Base-by-base conservation (phyloP, 129 eudicot genomes). In the sunflower (Helianthus annuus) region DNA sequence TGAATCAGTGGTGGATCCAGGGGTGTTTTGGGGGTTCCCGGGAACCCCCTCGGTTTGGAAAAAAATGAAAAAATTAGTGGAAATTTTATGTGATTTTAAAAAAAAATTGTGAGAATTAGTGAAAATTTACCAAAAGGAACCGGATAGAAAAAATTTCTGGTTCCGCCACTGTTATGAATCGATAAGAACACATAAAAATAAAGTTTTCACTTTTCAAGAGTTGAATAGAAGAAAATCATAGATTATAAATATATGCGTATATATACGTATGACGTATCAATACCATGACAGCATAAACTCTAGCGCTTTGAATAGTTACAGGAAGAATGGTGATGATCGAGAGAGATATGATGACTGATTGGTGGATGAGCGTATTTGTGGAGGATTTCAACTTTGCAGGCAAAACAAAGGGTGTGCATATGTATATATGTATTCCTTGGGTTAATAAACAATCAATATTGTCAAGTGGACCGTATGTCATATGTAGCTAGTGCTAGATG, bases 291-390 rank as follows among this genome's bases (percentile, higher is more conserved):
- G 64, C 34, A 75, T 65, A 68, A 70, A 78, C 81, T 65, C 64
- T 14, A 64, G 66, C 19, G 49, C 49, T 70, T 48, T 60, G 68
- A 59, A 56, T 46, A 77, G 78, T 38, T 74, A 62, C 8, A 39
- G 69, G 78, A 76, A 58, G 66, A 54, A 66, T 44, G 55, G 58
- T 62, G 69, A 55, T 52, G 44, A 77, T 27, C 74, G 61, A 56
- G 69, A 83, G 84, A 71, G 79, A 80, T 42, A 42, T 42, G 46
- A 42, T 74, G 72, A 52, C 59, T 54, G 45, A 75, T 82, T 83
- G 81, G 83, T 82, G 80, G 82, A 76, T 48, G 73, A 34, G 56
- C 60, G 85, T 88, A 83, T 88, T 91, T 91, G 84, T 81, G 78
- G 82, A 81, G 74, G 73, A 63, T 90, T 72, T 67, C 85, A 79